These are phyloP conservation scores for Cutaneotrichosporon curvatum DNA, from an alignment of 1,284 basidiomycete genomes.

Conservation along the genomic window DNA sequence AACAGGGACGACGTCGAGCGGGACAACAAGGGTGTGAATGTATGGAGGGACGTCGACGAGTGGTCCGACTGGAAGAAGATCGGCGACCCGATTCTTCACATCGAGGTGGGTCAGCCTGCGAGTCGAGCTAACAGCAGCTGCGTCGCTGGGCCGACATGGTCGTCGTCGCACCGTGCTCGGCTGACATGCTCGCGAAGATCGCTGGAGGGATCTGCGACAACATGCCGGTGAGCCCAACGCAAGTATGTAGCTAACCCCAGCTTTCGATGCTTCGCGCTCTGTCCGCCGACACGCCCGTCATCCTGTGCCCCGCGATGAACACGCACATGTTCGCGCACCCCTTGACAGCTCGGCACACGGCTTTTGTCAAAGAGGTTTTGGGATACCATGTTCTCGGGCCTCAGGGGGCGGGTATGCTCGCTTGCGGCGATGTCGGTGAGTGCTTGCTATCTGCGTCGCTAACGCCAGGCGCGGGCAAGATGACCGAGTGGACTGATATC, in stretches of 20 bases:
- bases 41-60: slow-evolving; percentile 90
- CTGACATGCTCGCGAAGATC: slow-evolving; percentile 91
- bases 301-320: slow-evolving; percentile 96
- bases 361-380: slow-evolving; percentile 63
- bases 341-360: slow-evolving; percentile 75
- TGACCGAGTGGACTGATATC: slow-evolving; percentile 74
- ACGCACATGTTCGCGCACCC: slow-evolving; percentile 95
- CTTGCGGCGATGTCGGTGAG: slow-evolving; percentile 86
- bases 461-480: slow-evolving; percentile 68
- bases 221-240: slow-evolving; percentile 57
- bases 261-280: slow-evolving; percentile 85
- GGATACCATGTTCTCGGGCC: slow-evolving; percentile 79
- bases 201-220: slow-evolving; percentile 84
- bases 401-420: slow-evolving; percentile 51
- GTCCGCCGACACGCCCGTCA: slow-evolving; percentile 69
- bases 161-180: slow-evolving; percentile 87
- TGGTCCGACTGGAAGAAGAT: slow-evolving; percentile 69
- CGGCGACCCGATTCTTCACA: slow-evolving; percentile 90
- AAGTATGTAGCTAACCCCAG: slow-evolving; percentile 47
- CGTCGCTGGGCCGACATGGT: slow-evolving; percentile 94
- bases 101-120: slow-evolving; percentile 52
- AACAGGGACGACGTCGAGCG: slow-evolving; percentile 50
- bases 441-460: neutral
- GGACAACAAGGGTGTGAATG: slow-evolving; percentile 50
- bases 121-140: slow-evolving; percentile 45